Conservation (phyloP, 2,329 filamentous ascomycete species). For the Colletotrichum cordylinicola region DNA sequence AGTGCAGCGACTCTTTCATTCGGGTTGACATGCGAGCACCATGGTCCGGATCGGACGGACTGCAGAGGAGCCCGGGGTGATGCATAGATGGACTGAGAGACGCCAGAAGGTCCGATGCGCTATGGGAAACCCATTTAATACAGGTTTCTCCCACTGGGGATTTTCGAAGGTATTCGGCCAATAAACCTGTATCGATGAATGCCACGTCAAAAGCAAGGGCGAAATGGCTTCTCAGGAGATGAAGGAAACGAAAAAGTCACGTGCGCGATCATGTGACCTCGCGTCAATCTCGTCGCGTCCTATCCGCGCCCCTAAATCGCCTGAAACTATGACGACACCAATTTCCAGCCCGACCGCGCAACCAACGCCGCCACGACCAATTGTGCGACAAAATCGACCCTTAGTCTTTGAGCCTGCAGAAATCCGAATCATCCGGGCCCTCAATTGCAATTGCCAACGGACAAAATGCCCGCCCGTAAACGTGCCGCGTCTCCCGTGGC, state of each 20-base stretch:
- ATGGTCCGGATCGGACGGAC: background rate
- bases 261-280: background rate
- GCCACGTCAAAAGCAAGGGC: too few relatives aligned
- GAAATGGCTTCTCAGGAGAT: background rate
- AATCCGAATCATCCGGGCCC: background rate
- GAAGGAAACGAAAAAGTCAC: background rate
- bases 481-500: slow-evolving; percentile 33
- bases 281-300: slow-evolving; percentile 17
- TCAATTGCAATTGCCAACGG: background rate
- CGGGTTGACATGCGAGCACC: background rate
- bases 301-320: background rate
- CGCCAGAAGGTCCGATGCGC: too few relatives aligned
- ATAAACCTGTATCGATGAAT: accelerated
- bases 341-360: background rate
- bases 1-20: background rate
- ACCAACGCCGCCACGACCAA: background rate
- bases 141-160: too few relatives aligned
- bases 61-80: background rate
- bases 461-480: slow-evolving; percentile 45
- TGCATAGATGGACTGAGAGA: background rate
- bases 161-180: background rate
- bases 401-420: background rate
- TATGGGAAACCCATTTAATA: accelerated
- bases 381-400: background rate
- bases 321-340: slow-evolving; percentile 8